Conservation (phyloP, 352 stramenopile species). For the Phytophthora aleatoria region DNA sequence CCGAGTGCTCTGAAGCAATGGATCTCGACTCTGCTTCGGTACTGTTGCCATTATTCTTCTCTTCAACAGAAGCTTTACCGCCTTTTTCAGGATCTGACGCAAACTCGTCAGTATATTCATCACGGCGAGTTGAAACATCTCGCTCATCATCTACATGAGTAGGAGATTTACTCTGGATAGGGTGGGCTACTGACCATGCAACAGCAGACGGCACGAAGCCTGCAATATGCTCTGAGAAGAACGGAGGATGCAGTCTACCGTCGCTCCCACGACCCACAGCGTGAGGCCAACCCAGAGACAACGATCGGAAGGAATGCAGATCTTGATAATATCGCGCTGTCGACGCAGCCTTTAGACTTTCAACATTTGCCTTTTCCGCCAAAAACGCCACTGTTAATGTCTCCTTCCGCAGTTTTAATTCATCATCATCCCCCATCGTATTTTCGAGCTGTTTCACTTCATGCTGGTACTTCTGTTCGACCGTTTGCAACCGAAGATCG, state of each 20-base stretch:
- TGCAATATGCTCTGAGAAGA: no score
- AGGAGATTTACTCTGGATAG: no score
- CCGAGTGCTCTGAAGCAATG: conserved; percentile 5
- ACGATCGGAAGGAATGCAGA: conserved; percentile 53
- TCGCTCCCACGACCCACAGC: neutral
- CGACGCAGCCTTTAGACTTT: conserved; percentile 56
- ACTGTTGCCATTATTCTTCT: neutral
- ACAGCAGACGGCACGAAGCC: no score
- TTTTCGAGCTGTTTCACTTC: conserved; percentile 37
- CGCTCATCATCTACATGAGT: neutral
- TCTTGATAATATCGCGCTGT: conserved; percentile 73
- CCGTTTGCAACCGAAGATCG: conserved; percentile 43
- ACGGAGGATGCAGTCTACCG: no score
- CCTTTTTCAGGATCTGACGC: conserved; percentile 10
- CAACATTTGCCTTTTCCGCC: conserved; percentile 55
- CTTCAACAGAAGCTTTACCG: neutral
- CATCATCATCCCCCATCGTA: neutral
- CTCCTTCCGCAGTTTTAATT: conserved; percentile 38
- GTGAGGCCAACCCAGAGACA: conserved; percentile 29
- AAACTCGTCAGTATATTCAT: conserved; percentile 30
- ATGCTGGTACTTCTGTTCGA: conserved; percentile 44
- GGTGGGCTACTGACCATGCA: no score
- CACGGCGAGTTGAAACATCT: neutral
- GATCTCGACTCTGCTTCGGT: conserved; percentile 2
- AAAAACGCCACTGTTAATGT: conserved; percentile 48